Evolutionary conservation across 345 rosid genomes (phyloP), one percentile per base, ranked within the genome.

Genomic region (Linum usitatissimum): DNA sequence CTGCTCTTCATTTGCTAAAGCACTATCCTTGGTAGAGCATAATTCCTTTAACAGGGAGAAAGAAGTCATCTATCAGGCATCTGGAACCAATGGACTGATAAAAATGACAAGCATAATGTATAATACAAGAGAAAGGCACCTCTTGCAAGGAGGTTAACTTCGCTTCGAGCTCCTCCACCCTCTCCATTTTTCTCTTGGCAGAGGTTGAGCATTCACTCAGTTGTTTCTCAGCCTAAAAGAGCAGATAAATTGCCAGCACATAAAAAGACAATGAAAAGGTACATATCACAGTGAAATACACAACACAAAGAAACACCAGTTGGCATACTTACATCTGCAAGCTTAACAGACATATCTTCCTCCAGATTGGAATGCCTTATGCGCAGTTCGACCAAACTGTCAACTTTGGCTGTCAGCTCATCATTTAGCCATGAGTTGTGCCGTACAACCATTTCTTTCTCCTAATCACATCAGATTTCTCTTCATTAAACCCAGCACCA

Each of bases 341-440:
- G 86, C 76, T 85, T 93, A 30, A 84, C 72, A 55, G 91, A 85
- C 86, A 93, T 65, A 60, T 90, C 90, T 45, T 91, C 84, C 72
- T 93, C 88, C 42, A 83, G 78, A 76, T 90, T 85, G 40, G 88
- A 70, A 51, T 80, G 84, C 67, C 69, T 69, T 77, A 81, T 80
- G 53, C 91, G 94, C 66, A 83, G 66, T 66, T 86, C 83, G 48
- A 75, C 66, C 42, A 84, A 81, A 67, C 78, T 77, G 53, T 82
- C 89, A 36, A 77, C 86, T 77, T 93, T 93, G 63, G 80, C 63
- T 13, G 84, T 84, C 78, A 93, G 68, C 81, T 93, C 97, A 38
- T 90, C 90, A 64, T 93, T 85, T 63, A 93, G 86, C 99, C 99
- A 93, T 19, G 69, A 60, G 72, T 91, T 90, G 72, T 93, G 99